Percentiles rank a stretch among this genome's conserved stretches.
phyloP scores from a whole-genome alignment of 1,284 basidiomycete species.

The Melampsora americana region DNA sequence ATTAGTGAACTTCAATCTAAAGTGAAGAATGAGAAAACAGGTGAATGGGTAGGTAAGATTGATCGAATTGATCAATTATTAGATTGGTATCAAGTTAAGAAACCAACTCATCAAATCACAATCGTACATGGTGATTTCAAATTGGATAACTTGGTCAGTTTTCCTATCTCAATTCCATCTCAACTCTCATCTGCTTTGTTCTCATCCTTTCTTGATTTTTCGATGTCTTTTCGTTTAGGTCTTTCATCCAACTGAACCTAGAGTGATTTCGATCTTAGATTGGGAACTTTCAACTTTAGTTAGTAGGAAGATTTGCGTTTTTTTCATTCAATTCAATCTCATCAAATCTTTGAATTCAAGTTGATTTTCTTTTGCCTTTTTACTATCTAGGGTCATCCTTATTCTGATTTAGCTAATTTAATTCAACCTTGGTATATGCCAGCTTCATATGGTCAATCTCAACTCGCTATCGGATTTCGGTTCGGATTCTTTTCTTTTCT shows the following conservation, averaged over 20 bases:
- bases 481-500: conserved; percentile 42
- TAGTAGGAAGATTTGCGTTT: conserved; percentile 63
- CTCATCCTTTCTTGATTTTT: neutral
- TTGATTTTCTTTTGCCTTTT: neutral
- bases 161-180: neutral
- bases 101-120: conserved; percentile 62
- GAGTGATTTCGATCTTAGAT: conserved; percentile 89
- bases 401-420: conserved; percentile 88
- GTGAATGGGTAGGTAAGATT: conserved; percentile 64
- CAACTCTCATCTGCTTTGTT: no score
- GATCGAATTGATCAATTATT: conserved; percentile 71
- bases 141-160: conserved; percentile 72
- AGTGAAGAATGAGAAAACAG: conserved; percentile 65
- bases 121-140: conserved; percentile 97
- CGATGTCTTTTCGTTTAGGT: conserved; percentile 55
- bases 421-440: conserved; percentile 78
- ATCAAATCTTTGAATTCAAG: neutral
- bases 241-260: conserved; percentile 85
- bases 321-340: conserved; percentile 1
- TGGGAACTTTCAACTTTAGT: conserved; percentile 95
- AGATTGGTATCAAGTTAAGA: conserved; percentile 69
- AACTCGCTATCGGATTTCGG: conserved; percentile 50
- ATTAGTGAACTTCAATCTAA: conserved; percentile 71
- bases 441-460: conserved; percentile 51
- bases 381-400: conserved; percentile 58